Evolutionary conservation across 768 basidiomycete species (phyloP).

Genomic region (Rhizopogon rudus): DNA sequence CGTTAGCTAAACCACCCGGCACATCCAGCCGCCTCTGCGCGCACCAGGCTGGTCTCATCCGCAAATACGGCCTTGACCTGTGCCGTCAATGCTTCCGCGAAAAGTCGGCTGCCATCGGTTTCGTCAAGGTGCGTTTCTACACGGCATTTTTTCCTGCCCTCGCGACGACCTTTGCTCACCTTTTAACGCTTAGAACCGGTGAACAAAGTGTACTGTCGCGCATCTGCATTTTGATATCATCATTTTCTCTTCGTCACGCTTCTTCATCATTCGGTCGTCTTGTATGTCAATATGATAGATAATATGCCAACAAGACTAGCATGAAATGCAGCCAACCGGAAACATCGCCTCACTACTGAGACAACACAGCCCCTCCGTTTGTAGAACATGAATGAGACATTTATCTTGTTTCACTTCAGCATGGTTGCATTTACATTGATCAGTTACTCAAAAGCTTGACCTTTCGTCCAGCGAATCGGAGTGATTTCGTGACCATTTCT

Average conservation of each 20-base stretch:
- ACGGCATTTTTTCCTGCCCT: neutral
- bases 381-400: neutral
- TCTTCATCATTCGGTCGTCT: slow-evolving; percentile 3
- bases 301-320: slow-evolving; percentile 11
- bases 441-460: no score
- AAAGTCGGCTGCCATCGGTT: slow-evolving; percentile 89
- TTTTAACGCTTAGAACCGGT: slow-evolving; percentile 38
- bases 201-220: slow-evolving; percentile 19
- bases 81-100: slow-evolving; percentile 99
- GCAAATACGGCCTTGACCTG: slow-evolving; percentile 95
- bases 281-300: slow-evolving; percentile 18
- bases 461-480: no score
- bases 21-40: slow-evolving; percentile 84
- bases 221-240: slow-evolving; percentile 5
- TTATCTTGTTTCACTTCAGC: no score
- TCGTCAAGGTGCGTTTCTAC: slow-evolving; percentile 70
- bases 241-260: neutral
- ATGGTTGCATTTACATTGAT: no score
- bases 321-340: neutral
- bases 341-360: neutral
- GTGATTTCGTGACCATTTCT: no score
- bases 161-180: neutral
- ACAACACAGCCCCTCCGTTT: neutral
- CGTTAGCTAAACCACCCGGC: neutral
- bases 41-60: slow-evolving; percentile 96